Percentiles rank a stretch among this genome's conserved stretches.
phyloP scores from a whole-genome alignment of 495 filamentous ascomycete genomes.

The Umbilicaria muhlenbergii region DNA sequence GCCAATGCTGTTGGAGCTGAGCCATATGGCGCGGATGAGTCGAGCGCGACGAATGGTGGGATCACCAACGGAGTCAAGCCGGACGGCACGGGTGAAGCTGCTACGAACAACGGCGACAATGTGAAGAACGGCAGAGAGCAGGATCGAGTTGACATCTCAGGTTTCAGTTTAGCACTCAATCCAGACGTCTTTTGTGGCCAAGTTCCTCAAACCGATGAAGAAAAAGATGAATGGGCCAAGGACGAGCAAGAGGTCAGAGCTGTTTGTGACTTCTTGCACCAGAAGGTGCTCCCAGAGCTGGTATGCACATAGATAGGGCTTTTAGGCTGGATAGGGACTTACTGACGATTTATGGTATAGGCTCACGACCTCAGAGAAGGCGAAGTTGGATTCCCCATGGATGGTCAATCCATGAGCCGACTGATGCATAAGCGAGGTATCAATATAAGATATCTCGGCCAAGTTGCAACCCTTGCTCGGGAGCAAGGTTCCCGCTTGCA shows the following conservation, averaged over 20 bases:
- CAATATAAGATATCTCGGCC: conserved; percentile 90
- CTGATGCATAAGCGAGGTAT: conserved; percentile 95
- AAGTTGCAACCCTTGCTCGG: conserved; percentile 52
- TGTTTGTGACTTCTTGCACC: conserved; percentile 62
- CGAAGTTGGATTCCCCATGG: conserved; percentile 95
- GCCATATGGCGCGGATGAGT: conserved; percentile 4
- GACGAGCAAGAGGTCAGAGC: conserved; percentile 83
- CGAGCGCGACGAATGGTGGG: conserved; percentile 13
- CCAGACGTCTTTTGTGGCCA: conserved; percentile 94
- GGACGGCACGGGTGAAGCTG: conserved; percentile 17
- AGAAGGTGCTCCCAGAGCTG: conserved; percentile 56
- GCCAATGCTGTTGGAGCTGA: conserved; percentile 17
- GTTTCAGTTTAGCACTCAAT: conserved; percentile 80
- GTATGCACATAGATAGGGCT: conserved; percentile 11
- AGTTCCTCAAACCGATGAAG: conserved; percentile 72
- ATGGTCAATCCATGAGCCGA: conserved; percentile 75
- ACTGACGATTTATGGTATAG: conserved; percentile 15
- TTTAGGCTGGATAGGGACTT: not conserved
- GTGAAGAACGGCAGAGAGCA: conserved; percentile 25
- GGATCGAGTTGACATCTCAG: conserved; percentile 63
- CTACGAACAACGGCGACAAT: conserved; percentile 15
- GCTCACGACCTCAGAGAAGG: conserved; percentile 77
- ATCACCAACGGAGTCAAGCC: conserved; percentile 20
- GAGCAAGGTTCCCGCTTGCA: conserved; percentile 53
- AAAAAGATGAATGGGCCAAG: conserved; percentile 67